Percentiles rank a stretch among this genome's conserved stretches.
phyloP scores from a whole-genome alignment of 2,329 filamentous ascomycete genomes.

The Aureobasidium sp. region DNA sequence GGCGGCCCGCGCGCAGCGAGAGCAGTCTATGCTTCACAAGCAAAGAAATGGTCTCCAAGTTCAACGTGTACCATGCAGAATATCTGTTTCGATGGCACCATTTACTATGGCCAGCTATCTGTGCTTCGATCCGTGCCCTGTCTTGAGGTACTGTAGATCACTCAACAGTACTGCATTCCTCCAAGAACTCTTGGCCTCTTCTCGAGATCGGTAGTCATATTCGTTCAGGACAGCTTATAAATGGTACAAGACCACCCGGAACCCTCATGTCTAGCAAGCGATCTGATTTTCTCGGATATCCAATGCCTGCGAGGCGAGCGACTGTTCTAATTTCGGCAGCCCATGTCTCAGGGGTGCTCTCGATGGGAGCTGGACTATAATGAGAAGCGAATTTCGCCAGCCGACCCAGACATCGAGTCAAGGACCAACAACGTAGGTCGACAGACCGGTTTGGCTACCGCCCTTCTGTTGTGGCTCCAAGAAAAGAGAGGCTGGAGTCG shows the following conservation, averaged over 20 bases:
- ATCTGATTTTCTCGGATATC: background rate
- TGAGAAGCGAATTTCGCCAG: background rate
- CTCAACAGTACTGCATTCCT: background rate
- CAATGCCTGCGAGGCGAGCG: background rate
- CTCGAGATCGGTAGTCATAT: background rate
- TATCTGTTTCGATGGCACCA: slow-evolving; percentile 4
- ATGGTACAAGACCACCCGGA: background rate
- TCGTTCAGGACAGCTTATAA: background rate
- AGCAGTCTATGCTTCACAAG: slow-evolving; percentile 8
- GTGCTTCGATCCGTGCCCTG: background rate
- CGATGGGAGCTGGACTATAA: background rate
- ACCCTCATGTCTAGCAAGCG: background rate
- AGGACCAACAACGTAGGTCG: background rate
- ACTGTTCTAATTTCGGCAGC: background rate
- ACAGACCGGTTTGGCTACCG: background rate
- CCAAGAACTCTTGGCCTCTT: background rate
- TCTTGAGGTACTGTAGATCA: background rate
- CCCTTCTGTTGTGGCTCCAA: background rate
- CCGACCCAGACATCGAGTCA: background rate
- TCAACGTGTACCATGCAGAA: slow-evolving; percentile 6
- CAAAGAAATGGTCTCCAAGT: background rate
- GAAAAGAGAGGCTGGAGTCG: background rate
- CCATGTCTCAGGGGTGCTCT: background rate
- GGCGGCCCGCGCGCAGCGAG: background rate
- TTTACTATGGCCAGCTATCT: background rate